Base-by-base conservation (phyloP, 2,329 filamentous ascomycete genomes). In the Cytospora leucostoma region DNA sequence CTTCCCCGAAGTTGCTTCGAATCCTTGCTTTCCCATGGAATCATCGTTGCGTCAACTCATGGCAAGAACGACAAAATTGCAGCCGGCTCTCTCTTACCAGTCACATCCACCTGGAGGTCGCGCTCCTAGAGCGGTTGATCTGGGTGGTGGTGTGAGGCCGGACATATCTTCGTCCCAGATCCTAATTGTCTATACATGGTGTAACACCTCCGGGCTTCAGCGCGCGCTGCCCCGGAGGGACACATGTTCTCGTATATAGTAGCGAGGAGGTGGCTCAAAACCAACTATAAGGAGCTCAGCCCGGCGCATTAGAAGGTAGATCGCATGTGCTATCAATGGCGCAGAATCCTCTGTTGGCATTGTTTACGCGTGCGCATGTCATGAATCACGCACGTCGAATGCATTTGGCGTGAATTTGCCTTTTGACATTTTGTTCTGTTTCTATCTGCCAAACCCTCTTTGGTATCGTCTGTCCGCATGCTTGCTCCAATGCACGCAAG, bases 11-110 rank as follows among this genome's bases (percentile, higher is more conserved):
- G 88, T 93, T 93, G 89, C 89, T 47, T 90, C 88, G 84, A 82
- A 82, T 88, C 80, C 80, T 66, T 74, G 53, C 74, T 69, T 74
- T 73, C 71, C 77, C 78, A 87, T 82, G 81, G 80, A 27, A 83
- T 80, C 68, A 68, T 67, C 68, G 70, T 78, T 78, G 89, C 88
- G 90, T 93, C 90, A 87, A 61, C 85, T 89, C 86, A 84, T 85
- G 88, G 88, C 84, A 84, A 93, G 90, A 91, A 74, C 66, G 78
- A 89, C 79, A 78, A 90, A 66, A 94, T 94, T 93, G 89, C 89
- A 91, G 80, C 76, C 81, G 78, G 81, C 79, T 82, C 77, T 79
- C 75, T 27, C 78, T 78, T 77, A 78, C 79, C 81, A 80, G 75
- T 79, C 70, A 50, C 71, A 69, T 71, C 72, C 71, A 72, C 69